A percentile compares a stretch with the other conserved stretches of the same genome.
Evolutionary conservation across 495 filamentous ascomycete species (phyloP).

Genomic region (Pseudomonodictys pantanalensis): DNA sequence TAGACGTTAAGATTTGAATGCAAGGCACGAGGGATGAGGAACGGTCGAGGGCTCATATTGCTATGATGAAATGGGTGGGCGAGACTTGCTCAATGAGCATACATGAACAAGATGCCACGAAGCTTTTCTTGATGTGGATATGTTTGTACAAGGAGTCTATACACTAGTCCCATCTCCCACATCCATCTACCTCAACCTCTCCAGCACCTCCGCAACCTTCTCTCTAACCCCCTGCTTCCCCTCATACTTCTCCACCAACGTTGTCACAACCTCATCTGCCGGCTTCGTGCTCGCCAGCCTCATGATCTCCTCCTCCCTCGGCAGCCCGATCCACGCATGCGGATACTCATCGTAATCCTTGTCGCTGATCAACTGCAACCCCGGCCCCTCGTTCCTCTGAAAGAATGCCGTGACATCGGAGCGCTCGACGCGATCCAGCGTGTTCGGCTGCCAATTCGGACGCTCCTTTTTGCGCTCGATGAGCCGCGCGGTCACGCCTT

Average conservation of each 20-base stretch:
- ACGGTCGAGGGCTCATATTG: too few relatives aligned
- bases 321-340: constrained; percentile 63
- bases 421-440: constrained; percentile 57
- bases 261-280: constrained; percentile 45
- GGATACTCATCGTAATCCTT: constrained; percentile 65
- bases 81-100: too few relatives aligned
- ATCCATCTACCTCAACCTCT: constrained; percentile 17
- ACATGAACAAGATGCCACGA: too few relatives aligned
- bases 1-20: too few relatives aligned
- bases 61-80: too few relatives aligned
- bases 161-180: too few relatives aligned
- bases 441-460: constrained; percentile 69
- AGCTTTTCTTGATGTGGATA: too few relatives aligned
- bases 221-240: constrained; percentile 47
- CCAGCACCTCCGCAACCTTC: constrained; percentile 47
- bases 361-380: constrained; percentile 53
- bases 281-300: constrained; percentile 37
- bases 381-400: constrained; percentile 38
- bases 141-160: too few relatives aligned
- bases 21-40: too few relatives aligned
- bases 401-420: constrained; percentile 61
- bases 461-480: constrained; percentile 56
- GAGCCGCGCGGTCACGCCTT: constrained; percentile 76
- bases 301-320: constrained; percentile 68
- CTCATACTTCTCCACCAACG: constrained; percentile 45